Evolutionary conservation across 2,329 filamentous ascomycete species (phyloP), one percentile per base, ranked within the genome.

Genomic region (Pseudogymnoascus sp.): DNA sequence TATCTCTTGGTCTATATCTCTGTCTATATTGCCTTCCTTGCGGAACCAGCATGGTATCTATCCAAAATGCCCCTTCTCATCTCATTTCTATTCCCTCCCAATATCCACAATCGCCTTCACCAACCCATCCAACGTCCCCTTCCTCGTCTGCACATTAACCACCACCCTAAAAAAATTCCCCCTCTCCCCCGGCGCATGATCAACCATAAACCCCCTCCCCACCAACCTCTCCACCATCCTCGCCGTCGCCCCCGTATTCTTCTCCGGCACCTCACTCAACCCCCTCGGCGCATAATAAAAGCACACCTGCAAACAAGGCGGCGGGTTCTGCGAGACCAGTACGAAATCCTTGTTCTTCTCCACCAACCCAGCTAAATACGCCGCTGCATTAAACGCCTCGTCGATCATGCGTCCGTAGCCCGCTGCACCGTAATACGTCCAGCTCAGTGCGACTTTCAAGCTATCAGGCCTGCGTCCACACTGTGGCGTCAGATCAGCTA

Each of bases 401-500:
- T 93, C 87, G 62, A 93, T 82, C 71, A 88, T 86, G 10, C 74
- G 69, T 68, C 82, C 84, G 73, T 96, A 95, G 1, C 93, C 91
- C 2, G 79, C 73, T 0, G 83, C 81, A 26, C 95, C 95, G 75
- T 97, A 91, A 79, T 96, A 97, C 62, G 91, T 85, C 90, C 95
- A 97, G 2, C 87, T 83, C 4, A 97, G 81, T 23, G 91, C 93
- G 47, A 97, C 80, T 77, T 97, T 99, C 60, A 97, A 80, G 36
- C 83, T 84, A 76, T 97, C 95, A 12, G 87, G 92, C 34, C 90
- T 83, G 0, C 95, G 86, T 3, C 95, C 95, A 75, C 95, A 97
- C 77, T 97, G 95, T 37, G 96, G 84, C 1, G 93, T 97, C 64
- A 97, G 78, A 71, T 97, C 93, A 1, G 93, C 95, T 26, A 97